Base-by-base conservation (phyloP, 1,284 basidiomycete species). In the Anthracocystis setariae region DNA sequence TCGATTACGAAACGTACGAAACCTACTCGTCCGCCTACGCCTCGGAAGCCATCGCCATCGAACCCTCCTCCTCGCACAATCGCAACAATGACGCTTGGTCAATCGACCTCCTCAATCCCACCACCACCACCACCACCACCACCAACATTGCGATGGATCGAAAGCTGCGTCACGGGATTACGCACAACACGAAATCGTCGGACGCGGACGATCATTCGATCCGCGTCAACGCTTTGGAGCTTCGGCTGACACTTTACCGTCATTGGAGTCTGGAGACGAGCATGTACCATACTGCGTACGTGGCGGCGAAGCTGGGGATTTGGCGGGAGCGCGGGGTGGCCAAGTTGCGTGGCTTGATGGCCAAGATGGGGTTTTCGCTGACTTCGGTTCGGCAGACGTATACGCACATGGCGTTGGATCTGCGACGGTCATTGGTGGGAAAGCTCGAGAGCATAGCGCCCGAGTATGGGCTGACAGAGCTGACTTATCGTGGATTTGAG, bases 291-390 rank as follows among this genome's bases (percentile, higher is more conserved):
- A 96, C 94, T 1, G 91, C 91, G 68, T 99, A 98, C 79, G 91
- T 99, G 15, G 95, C 94, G 1, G 90, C 91, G 40, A 94, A 94
- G 83, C 87, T 99, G 70, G 93, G 93, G 2, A 91, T 97, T 49
- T 98, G 96, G 96, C 92, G 92, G 78, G 95, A 98, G 82, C 88
- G 89, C 52, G 96, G 96, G 3, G 87, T 91, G 60, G 94, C 93
- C 81, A 88, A 90, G 66, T 84, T 99, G 49, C 92, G 91, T 1
- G 94, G 94, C 1, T 85, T 99, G 61, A 86, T 99, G 32, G 96
- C 96, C 24, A 98, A 98, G 86, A 99, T 99, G 94, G 96, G 96
- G 1, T 94, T 96, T 82, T 95, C 94, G 0, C 89, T 98, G 63
- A 87, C 88, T 3, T 93, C 98, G 81, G 95, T 93, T 20, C 92